These are phyloP conservation scores for Heliamphora pulchella DNA, from an alignment of 179 eudicot species.

Conservation along the genomic window DNA sequence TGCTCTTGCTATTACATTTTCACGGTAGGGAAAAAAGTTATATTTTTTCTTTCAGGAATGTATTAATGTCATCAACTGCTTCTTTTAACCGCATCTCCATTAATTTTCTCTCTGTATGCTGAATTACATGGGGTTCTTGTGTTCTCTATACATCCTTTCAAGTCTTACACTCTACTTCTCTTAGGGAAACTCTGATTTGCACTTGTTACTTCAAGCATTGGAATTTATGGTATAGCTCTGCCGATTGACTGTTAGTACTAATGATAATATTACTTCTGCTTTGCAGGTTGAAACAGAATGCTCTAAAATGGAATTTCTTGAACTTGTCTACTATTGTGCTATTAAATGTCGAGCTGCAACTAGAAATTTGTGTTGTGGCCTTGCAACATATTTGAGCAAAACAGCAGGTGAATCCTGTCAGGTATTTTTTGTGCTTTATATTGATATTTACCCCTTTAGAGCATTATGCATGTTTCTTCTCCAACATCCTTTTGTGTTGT, in stretches of 20 bases:
- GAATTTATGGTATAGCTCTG: not conserved
- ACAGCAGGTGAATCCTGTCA: slow-evolving; percentile 38
- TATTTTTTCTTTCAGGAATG: no score
- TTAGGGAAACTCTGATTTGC: not conserved
- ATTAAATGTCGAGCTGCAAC: slow-evolving; percentile 47
- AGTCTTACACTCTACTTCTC: not conserved
- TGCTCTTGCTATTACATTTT: no score
- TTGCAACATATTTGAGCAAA: slow-evolving; percentile 41
- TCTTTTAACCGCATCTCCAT: no score
- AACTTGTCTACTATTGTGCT: slow-evolving; percentile 55
- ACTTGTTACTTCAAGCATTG: not conserved
- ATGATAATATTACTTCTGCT: slow-evolving; percentile 13
- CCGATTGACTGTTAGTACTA: slow-evolving; percentile 6
- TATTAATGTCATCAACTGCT: no score
- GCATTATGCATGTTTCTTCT: not conserved
- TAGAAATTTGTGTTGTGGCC: slow-evolving; percentile 28
- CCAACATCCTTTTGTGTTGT: not conserved
- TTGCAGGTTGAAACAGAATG: slow-evolving; percentile 46
- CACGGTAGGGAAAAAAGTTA: no score
- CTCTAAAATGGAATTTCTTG: slow-evolving; percentile 42
- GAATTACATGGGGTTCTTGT: no score
- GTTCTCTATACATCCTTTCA: no score
- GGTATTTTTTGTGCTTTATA: slow-evolving; percentile 34
- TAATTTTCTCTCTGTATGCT: no score
- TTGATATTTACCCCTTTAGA: not conserved